phyloP scores from a whole-genome alignment of 2,329 filamentous ascomycete species.

The Hypocreales sp. region DNA sequence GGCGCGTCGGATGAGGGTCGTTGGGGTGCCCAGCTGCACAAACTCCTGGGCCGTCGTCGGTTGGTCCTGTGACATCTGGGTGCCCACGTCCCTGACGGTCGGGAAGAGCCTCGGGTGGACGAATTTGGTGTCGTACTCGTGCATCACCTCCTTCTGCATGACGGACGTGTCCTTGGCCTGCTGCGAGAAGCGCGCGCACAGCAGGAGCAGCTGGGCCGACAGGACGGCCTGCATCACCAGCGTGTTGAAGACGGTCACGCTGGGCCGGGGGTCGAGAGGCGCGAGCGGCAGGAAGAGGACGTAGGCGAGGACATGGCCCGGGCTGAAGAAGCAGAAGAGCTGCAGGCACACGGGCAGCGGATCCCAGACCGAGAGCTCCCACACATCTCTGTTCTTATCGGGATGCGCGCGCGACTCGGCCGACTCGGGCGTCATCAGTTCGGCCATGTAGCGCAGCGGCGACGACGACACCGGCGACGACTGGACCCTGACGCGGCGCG shows the following conservation, averaged over 20 bases:
- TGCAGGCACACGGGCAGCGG: conserved; percentile 70
- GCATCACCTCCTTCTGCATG: conserved; percentile 81
- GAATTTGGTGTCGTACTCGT: conserved; percentile 92
- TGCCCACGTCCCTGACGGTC: conserved; percentile 60
- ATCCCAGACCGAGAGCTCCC: conserved; percentile 91
- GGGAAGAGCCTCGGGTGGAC: conserved; percentile 83
- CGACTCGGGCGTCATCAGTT: conserved; percentile 48
- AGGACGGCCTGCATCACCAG: conserved; percentile 62
- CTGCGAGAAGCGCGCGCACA: conserved; percentile 63
- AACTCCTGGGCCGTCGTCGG: conserved; percentile 24
- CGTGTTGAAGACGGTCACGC: conserved; percentile 71
- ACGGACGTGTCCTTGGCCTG: conserved; percentile 73
- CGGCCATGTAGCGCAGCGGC: conserved; percentile 60
- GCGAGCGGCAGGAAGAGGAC: conserved; percentile 72
- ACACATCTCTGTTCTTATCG: conserved; percentile 71
- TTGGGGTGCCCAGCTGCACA: conserved; percentile 36
- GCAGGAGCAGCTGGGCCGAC: conserved; percentile 58
- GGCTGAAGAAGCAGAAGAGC: conserved; percentile 83
- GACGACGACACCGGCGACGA: conserved; percentile 66
- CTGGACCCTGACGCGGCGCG: conserved; percentile 74
- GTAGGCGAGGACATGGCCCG: conserved; percentile 83
- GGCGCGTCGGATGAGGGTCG: conserved; percentile 51
- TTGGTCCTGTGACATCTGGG: conserved; percentile 49
- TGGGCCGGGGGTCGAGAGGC: conserved; percentile 63
- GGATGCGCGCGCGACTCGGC: conserved; percentile 78